Evolutionary conservation across 352 stramenopile genomes (phyloP).

Genomic region (Pythium folliculosum): DNA sequence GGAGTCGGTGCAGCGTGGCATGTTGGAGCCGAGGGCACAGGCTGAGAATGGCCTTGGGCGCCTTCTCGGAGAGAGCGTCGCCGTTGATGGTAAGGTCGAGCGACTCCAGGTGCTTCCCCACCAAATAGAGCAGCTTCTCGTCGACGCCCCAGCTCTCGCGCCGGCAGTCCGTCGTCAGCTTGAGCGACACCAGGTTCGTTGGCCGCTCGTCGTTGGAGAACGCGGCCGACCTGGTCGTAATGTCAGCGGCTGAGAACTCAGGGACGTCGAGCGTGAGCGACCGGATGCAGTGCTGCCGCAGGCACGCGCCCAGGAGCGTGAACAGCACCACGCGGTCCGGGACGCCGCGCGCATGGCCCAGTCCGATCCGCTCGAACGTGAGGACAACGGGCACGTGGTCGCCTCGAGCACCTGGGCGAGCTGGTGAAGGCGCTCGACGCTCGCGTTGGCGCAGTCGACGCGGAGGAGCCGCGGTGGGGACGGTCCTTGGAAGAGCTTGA

Average conservation of each 20-base stretch:
- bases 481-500: slow-evolving; percentile 9
- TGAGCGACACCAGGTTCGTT: background rate
- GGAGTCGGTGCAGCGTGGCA: slow-evolving; percentile 8
- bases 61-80: background rate
- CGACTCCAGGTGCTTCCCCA: slow-evolving; percentile 2
- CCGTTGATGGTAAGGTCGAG: slow-evolving; percentile 22
- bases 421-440: background rate
- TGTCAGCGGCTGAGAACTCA: background rate
- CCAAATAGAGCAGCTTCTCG: background rate
- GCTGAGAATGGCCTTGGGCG: background rate
- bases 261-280: slow-evolving; percentile 18
- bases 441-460: slow-evolving; percentile 17
- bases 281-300: background rate
- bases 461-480: slow-evolving; percentile 2
- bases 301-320: slow-evolving; percentile 3
- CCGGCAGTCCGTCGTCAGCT: slow-evolving; percentile 11
- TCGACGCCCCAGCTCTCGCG: slow-evolving; percentile 6
- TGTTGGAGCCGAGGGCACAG: slow-evolving; percentile 3
- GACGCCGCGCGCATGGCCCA: background rate
- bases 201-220: background rate
- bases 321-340: background rate
- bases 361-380: background rate
- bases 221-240: background rate
- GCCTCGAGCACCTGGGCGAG: background rate
- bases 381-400: background rate